Conservation (phyloP, 106 monocot genomes). For the Allium fistulosum region DNA sequence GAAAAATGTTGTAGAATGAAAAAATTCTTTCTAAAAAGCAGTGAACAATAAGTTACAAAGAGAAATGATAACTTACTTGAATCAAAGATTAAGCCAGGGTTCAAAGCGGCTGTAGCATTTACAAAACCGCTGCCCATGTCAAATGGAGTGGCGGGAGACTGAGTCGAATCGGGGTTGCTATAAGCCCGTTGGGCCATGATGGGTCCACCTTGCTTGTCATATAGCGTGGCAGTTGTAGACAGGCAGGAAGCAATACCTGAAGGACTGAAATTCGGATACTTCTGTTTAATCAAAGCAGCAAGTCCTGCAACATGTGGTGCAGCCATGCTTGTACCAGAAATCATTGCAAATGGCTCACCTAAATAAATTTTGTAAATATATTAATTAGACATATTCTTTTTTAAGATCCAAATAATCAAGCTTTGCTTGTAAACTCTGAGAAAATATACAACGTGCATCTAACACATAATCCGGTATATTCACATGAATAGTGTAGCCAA, state of each 20-base stretch:
- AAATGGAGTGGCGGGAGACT: slow-evolving; percentile 87
- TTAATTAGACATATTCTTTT: too few relatives aligned
- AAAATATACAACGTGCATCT: too few relatives aligned
- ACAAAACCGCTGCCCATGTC: slow-evolving; percentile 98
- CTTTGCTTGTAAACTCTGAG: too few relatives aligned
- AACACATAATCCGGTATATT: too few relatives aligned
- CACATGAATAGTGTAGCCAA: too few relatives aligned
- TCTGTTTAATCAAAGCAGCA: slow-evolving; percentile 89
- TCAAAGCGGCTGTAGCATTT: slow-evolving; percentile 83
- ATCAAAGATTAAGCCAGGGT: slow-evolving; percentile 90
- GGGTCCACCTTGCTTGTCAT: slow-evolving; percentile 68
- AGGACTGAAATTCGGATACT: slow-evolving; percentile 78
- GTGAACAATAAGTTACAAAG: too few relatives aligned
- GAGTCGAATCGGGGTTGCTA: slow-evolving; percentile 52
- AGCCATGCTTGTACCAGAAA: slow-evolving; percentile 98
- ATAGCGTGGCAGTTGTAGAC: slow-evolving; percentile 66
- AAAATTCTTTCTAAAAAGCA: too few relatives aligned
- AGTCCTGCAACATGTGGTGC: slow-evolving; percentile 96
- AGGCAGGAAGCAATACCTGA: slow-evolving; percentile 80
- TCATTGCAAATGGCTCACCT: slow-evolving; percentile 96
- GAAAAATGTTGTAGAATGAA: too few relatives aligned
- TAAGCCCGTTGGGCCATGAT: slow-evolving; percentile 88
- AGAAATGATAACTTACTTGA: slow-evolving; percentile 33
- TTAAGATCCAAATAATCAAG: too few relatives aligned
- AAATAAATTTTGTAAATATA: neutral